These are phyloP conservation scores for Ophiostoma sp. DNA, from an alignment of 2,329 filamentous ascomycete genomes.

Conservation along the genomic window DNA sequence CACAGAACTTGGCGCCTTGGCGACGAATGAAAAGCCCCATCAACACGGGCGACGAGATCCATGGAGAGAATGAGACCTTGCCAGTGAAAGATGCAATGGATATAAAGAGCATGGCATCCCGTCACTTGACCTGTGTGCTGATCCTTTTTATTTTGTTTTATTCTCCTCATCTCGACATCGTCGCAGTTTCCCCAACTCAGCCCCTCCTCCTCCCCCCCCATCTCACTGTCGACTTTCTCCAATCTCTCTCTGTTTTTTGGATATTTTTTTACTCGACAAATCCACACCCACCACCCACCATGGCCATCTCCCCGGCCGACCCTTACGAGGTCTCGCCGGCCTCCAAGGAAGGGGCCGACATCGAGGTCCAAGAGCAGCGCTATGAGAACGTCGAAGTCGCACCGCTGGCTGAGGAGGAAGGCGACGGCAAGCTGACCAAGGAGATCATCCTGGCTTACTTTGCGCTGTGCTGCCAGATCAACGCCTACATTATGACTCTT, in stretches of 20 bases:
- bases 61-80: neutral
- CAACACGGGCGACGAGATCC: conserved; percentile 11
- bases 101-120: neutral
- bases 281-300: neutral
- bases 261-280: neutral
- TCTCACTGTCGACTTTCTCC: neutral
- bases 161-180: neutral
- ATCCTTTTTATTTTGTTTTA: neutral
- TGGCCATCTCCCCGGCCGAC: conserved; percentile 13
- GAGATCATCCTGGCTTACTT: conserved; percentile 25
- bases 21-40: neutral
- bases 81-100: neutral
- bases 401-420: neutral
- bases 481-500: conserved; percentile 34
- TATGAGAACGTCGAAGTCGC: neutral
- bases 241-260: neutral
- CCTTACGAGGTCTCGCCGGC: conserved; percentile 2
- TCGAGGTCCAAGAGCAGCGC: conserved; percentile 1
- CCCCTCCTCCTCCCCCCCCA: neutral
- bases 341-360: conserved; percentile 12
- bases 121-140: neutral
- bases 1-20: neutral
- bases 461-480: conserved; percentile 29
- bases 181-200: neutral
- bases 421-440: conserved; percentile 24